Conservation (phyloP, 2,329 filamentous ascomycete species). For the Diplodia mutila region DNA sequence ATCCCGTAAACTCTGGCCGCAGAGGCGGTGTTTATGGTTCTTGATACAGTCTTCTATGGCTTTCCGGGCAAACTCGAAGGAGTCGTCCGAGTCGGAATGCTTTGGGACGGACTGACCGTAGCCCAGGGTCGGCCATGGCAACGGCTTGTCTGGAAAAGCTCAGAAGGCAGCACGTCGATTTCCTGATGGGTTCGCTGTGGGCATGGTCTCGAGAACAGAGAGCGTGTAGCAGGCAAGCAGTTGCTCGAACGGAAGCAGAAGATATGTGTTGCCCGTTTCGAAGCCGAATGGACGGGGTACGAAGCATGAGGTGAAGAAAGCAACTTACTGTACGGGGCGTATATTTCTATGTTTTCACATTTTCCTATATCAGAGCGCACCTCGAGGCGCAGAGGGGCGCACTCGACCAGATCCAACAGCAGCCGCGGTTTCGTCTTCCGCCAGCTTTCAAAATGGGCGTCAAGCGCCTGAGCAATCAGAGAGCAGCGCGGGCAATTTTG, state of each 20-base stretch:
- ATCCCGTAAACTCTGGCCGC: neutral
- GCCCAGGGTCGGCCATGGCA: conserved; percentile 3
- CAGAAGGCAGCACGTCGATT: neutral
- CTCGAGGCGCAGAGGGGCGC: neutral
- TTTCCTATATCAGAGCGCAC: neutral
- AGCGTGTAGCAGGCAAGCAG: no score
- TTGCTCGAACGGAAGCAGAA: no score
- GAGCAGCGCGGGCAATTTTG: neutral
- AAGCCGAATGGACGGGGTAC: no score
- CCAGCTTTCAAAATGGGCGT: neutral
- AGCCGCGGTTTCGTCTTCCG: neutral
- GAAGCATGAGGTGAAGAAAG: neutral
- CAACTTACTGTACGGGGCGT: neutral
- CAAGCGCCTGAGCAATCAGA: neutral
- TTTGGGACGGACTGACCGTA: neutral
- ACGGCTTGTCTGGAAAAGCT: neutral
- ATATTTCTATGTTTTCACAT: neutral
- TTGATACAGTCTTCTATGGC: conserved; percentile 7
- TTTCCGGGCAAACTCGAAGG: neutral
- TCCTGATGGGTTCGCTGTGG: neutral
- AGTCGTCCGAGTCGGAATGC: conserved; percentile 1
- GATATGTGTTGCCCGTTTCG: no score
- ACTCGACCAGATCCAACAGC: conserved; percentile 3
- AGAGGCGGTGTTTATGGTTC: neutral
- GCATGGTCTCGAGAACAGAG: no score